Conservation (phyloP, 2,329 filamentous ascomycete species). For the Hymenoscyphus fructigenus region DNA sequence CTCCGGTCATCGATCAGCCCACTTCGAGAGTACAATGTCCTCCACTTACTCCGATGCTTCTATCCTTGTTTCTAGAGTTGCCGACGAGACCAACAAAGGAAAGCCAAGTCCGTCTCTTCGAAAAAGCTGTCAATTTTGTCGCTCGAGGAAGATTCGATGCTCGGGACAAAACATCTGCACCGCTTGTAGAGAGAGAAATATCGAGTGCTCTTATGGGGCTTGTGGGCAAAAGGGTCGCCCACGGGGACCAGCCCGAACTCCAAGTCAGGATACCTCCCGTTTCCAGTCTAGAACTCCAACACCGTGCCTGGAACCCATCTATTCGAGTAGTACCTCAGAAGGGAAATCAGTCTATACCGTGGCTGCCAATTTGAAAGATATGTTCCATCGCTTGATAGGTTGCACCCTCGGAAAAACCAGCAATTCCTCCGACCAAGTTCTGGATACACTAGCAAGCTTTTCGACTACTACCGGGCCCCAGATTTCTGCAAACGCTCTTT, state of each 20-base stretch:
- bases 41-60: not conserved
- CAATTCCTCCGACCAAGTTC: not conserved
- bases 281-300: constrained; percentile 1
- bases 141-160: constrained; percentile 12
- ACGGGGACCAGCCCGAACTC: constrained; percentile 4
- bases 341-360: not conserved
- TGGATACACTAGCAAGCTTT: not conserved
- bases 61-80: not conserved
- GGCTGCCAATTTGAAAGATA: not conserved
- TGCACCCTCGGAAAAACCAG: not conserved
- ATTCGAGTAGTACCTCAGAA: not conserved
- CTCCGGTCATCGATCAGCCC: not conserved
- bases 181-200: constrained; percentile 12
- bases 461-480: not conserved
- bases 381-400: constrained; percentile 2
- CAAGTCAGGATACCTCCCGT: constrained; percentile 3
- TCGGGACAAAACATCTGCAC: constrained; percentile 13
- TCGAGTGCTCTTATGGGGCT: constrained; percentile 10
- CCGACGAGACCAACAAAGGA: not conserved
- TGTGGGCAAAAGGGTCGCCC: constrained; percentile 11
- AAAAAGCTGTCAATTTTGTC: constrained; percentile 13
- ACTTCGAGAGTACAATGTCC: not conserved
- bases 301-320: not conserved
- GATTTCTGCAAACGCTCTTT: not conserved
- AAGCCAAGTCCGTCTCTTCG: constrained; percentile 6